phyloP scores from a whole-genome alignment of 148 eudicot genomes.

The Rheum nobile region DNA sequence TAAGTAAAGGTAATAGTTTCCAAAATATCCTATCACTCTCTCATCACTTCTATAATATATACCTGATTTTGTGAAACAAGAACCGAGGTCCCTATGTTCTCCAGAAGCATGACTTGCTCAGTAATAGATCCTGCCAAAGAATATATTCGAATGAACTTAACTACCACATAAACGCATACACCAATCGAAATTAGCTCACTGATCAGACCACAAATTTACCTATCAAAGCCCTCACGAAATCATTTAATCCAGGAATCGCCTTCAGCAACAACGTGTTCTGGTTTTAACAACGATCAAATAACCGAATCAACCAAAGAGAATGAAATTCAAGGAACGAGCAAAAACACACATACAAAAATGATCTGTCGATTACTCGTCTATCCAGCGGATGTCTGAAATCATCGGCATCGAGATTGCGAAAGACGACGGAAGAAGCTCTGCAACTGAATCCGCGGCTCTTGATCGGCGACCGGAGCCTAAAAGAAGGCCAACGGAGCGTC shows the following conservation, averaged over 20 bases:
- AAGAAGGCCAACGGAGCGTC: constrained; percentile 11
- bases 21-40: neutral
- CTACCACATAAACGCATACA: neutral
- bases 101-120: constrained; percentile 89
- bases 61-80: constrained; percentile 93
- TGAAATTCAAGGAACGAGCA: neutral
- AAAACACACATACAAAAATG: neutral
- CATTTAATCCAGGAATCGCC: constrained; percentile 85
- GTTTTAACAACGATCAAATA: neutral
- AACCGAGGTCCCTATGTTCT: constrained; percentile 88
- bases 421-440: constrained; percentile 40
- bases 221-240: constrained; percentile 64
- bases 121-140: constrained; percentile 53
- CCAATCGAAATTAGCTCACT: neutral
- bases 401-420: constrained; percentile 73
- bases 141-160: neutral
- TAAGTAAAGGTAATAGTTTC: neutral
- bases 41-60: neutral
- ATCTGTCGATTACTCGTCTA: constrained; percentile 37
- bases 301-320: neutral
- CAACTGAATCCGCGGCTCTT: constrained; percentile 22
- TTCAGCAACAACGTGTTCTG: constrained; percentile 82
- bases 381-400: constrained; percentile 94
- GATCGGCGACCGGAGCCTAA: constrained; percentile 14
- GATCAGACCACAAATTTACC: constrained; percentile 28